These are phyloP conservation scores for Peltaster fructicola DNA, from an alignment of 2,329 filamentous ascomycete genomes.

Conservation along the genomic window DNA sequence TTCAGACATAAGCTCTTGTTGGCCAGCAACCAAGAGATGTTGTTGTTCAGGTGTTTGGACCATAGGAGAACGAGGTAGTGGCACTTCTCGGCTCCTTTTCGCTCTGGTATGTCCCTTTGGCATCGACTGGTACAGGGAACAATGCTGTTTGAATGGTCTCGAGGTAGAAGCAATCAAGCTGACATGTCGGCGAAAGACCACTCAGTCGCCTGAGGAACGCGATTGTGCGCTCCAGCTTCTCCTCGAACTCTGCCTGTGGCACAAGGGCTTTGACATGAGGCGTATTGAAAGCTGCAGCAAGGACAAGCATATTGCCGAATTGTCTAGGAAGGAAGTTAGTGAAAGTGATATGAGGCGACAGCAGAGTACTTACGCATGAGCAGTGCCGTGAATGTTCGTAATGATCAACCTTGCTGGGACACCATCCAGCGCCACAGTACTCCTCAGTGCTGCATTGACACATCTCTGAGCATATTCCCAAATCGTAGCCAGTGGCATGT, in stretches of 20 bases:
- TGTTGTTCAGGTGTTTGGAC: too few species aligned
- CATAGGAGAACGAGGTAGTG: conserved; percentile 4
- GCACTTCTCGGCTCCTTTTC: conserved; percentile 4
- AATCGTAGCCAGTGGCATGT: conserved; percentile 13
- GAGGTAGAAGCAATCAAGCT: conserved; percentile 58
- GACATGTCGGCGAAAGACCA: conserved; percentile 57
- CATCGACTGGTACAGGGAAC: conserved; percentile 9
- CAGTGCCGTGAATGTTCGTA: conserved; percentile 91
- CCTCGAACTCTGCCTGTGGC: conserved; percentile 34
- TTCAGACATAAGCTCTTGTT: too few species aligned
- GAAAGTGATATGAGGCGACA: conserved; percentile 2
- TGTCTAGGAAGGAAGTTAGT: conserved; percentile 40
- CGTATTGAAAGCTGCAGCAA: conserved; percentile 57
- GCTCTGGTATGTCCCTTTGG: conserved; percentile 9
- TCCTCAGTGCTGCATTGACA: conserved; percentile 60
- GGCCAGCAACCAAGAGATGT: too few species aligned
- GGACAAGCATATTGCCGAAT: conserved; percentile 90
- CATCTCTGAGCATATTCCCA: conserved; percentile 28
- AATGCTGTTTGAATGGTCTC: conserved; percentile 28
- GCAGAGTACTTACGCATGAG: conserved; percentile 62
- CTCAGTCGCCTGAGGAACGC: conserved; percentile 52
- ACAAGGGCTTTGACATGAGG: conserved; percentile 40
- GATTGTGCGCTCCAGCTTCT: conserved; percentile 57
- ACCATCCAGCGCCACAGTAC: conserved; percentile 69
- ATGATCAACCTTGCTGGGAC: conserved; percentile 53